Base-by-base conservation (phyloP, 495 filamentous ascomycete genomes). In the Xylaria curta region DNA sequence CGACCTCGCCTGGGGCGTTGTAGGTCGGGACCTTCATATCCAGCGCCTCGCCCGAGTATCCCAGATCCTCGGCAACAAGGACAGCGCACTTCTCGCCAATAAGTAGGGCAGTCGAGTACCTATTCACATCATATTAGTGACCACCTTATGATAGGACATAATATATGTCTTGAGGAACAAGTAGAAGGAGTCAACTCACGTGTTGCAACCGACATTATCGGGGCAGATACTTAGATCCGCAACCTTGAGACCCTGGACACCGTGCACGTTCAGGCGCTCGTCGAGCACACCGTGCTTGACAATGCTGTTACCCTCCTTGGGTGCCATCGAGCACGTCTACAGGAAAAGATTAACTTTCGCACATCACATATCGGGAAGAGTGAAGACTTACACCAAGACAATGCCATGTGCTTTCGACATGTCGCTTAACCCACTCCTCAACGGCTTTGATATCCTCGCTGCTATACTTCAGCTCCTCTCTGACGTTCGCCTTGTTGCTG, bases 341-440 rank as follows among this genome's bases (percentile, higher is more conserved):
- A 74, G 81, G 72, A 71, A 70, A 47, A 72, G 15, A 62, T 69
- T 42, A 73, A 70, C 46, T 54, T 19, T 12, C 42, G 42, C 42
- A 42, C 21, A 53, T 28, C 10, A 51, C 31, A 17, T 54, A 19
- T 13, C 36, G 5, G 19, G n/a, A 17, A 10, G 13, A 19, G 31
- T n/a, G 17, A 47, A 60, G 10, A 76, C 83, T 79, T 81, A 85
- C 83, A 4, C 85, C 86, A 21, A 89, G 78, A 71, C 82, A 83
- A 80, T 95, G 93, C 93, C 93, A 94, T 26, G 92, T 94, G 26
- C 90, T 94, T 82, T 93, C 91, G 66, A 93, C 90, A 72, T 94
- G 89, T 66, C 89, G 85, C 84, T 89, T 89, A 72, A 92, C 88
- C 92, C 91, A 94, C 75, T 94, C 91, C 78, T 94, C 91, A 64